Base-by-base conservation (phyloP, 768 basidiomycete genomes). In the Solioccasus polychromus region DNA sequence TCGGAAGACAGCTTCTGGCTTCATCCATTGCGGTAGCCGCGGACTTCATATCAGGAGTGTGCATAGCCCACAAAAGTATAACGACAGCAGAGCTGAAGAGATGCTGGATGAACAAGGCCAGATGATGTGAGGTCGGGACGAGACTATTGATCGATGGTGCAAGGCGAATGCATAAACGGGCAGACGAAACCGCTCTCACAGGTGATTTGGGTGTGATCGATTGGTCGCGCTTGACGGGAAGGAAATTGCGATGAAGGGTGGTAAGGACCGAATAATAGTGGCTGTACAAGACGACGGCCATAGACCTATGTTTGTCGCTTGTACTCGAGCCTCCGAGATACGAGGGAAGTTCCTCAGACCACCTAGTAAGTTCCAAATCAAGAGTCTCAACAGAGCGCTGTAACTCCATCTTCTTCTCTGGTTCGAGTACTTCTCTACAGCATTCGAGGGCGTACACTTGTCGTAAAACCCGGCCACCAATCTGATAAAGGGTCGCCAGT, bases 251-350 rank as follows among this genome's bases (percentile, higher is more conserved):
- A 59, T 92, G 91, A 38, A 92, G 79, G 5, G 90, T 90, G 4
- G 88, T 90, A 56, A 91, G 70, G 34, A 92, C 76, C 14, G 88
- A 91, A 65, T 93, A 93, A 59, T 92, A 92, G 60, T 92, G 88
- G 55, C 88, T 88, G 75, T 83, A 90, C 10, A 92, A 75, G 29
- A 90, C 85, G 34, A 87, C 84, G 10, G 85, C 86, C 83, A 92
- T 88, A 1, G 86, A 84, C 20, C 86, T 85, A 63, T 92, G 87
- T 60, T 88, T 82, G 47, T 88, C 83, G 20, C 80, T 88, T 49
- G 78, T 71, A 12, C 78, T 82, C 48, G 80, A 74, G 4, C 83
- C 83, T 68, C 88, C 89, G 78, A 91, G 89, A 29, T 75, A 76
- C 4, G 71, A 54, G 3, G 88, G 89, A 26, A 92, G 72, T 23